Percentiles rank a stretch among this genome's conserved stretches.
Evolutionary conservation across 106 monocot species (phyloP).

Genomic region (Gastrodia elata): DNA sequence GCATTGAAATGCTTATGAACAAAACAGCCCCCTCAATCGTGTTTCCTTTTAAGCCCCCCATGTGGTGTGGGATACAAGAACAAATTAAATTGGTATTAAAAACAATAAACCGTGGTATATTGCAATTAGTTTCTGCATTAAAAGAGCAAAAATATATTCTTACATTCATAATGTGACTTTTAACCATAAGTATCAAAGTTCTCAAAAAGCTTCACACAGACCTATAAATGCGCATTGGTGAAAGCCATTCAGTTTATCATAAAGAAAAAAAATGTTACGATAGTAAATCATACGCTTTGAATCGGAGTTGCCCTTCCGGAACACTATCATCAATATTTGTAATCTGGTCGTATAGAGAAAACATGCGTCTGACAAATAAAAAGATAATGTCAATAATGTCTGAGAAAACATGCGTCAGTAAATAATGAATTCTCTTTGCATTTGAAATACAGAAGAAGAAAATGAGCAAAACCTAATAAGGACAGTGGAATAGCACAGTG

Average conservation of each 20-base stretch:
- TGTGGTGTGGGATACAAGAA: not conserved
- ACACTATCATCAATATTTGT: constrained; percentile 88
- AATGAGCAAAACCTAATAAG: not conserved
- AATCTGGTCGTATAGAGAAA: constrained; percentile 99
- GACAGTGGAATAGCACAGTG: not conserved
- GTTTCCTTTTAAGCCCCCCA: not conserved
- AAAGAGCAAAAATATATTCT: not conserved
- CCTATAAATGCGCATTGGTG: not conserved
- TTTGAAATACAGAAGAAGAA: not conserved
- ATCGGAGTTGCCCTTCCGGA: constrained; percentile 84
- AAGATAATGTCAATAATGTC: not conserved
- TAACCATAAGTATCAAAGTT: not conserved
- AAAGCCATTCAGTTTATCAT: not conserved
- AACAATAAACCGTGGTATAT: not conserved
- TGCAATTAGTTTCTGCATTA: not conserved
- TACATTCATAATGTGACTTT: not conserved
- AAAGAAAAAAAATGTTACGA: not conserved
- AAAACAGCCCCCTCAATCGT: not conserved
- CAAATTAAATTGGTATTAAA: not conserved
- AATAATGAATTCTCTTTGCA: not conserved
- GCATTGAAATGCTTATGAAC: not conserved
- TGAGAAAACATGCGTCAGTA: too few species aligned
- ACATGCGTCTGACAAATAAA: constrained; percentile 49
- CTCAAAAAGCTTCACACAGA: not conserved
- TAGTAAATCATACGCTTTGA: constrained; percentile 39